Evolutionary conservation across 2,329 filamentous ascomycete species (phyloP).

Genomic region (Diaporthe destruens): DNA sequence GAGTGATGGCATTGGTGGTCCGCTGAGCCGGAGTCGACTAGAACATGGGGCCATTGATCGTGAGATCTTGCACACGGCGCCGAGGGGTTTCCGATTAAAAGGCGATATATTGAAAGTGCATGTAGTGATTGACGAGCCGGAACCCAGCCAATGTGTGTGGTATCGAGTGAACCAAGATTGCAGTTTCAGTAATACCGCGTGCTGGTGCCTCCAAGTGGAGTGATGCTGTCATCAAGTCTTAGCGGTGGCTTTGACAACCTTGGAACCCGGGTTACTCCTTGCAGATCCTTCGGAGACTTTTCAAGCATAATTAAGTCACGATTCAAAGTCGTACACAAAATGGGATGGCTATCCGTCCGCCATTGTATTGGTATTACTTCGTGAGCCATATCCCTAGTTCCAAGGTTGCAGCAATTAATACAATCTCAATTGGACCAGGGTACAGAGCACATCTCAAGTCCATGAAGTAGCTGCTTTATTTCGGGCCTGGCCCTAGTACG

Average conservation of each 20-base stretch:
- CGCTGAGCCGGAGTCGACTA: not conserved
- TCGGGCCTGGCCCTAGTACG: not conserved
- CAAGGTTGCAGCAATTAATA: not conserved
- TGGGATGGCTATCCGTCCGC: no score
- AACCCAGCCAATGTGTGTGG: not conserved
- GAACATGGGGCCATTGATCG: not conserved
- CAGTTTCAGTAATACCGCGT: not conserved
- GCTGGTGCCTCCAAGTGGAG: not conserved
- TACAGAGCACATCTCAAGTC: no score
- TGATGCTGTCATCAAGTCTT: conserved; percentile 23
- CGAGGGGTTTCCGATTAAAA: not conserved
- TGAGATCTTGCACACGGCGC: not conserved
- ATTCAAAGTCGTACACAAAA: not conserved
- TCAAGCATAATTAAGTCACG: not conserved
- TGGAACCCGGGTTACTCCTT: not conserved
- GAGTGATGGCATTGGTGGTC: conserved; percentile 11
- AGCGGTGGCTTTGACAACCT: not conserved
- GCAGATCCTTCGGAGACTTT: not conserved
- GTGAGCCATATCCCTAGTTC: not conserved
- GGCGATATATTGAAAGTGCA: not conserved
- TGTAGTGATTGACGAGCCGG: not conserved
- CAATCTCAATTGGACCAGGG: no score
- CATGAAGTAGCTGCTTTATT: not conserved
- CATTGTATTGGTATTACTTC: not conserved
- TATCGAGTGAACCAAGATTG: not conserved